Evolutionary conservation across 371 early-diverging fungal genomes (phyloP), one percentile per base, ranked within the genome.

Genomic region (Circinella umbellata): DNA sequence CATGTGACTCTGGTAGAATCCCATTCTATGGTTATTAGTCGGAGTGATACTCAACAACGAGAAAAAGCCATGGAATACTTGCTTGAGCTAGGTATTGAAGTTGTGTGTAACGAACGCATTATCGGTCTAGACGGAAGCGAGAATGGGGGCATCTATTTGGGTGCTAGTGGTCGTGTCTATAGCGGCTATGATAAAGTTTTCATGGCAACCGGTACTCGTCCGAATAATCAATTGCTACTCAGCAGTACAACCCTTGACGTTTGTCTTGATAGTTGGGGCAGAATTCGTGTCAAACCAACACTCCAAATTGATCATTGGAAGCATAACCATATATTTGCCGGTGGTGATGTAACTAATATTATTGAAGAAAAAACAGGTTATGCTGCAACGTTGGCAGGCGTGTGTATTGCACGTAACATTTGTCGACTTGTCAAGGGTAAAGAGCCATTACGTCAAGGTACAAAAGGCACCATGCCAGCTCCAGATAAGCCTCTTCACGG

Each of bases 261-360:
- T 10, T 79, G 80, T 49, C 34, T 82, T 4, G 82, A 84, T 62
- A 54, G 49, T 38, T 69, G 72, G 39, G 85, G 81, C 0, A 54
- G 79, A 20, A 83, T 92, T 61, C 74, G 80, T 8, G 89, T 91
- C 47, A 76, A 76, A 27, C 82, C 86, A 18, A 91, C 91, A 2
- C 69, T 90, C 64, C 92, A 92, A 71, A 54, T 92, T 11, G 82
- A 81, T 42, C 84, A 90, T 49, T 81, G 77, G 13, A 82, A 77
- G n/a, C 82, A 88, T 35, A 77, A 80, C 1, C 83, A 88, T 64
- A 85, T 92, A 59, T 91, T 91, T 71, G 86, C 90, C 4, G 88
- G 90, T 1, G 92, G 92, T 3, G 92, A 92, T 67, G 88, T 86
- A 27, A 83, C 87, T 27, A 87, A 89, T 35, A 78, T 86, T 0